Percentiles rank a stretch among this genome's conserved stretches.
Conservation (phyloP, 805 yeast genomes). For the Ogataea zsoltii region DNA sequence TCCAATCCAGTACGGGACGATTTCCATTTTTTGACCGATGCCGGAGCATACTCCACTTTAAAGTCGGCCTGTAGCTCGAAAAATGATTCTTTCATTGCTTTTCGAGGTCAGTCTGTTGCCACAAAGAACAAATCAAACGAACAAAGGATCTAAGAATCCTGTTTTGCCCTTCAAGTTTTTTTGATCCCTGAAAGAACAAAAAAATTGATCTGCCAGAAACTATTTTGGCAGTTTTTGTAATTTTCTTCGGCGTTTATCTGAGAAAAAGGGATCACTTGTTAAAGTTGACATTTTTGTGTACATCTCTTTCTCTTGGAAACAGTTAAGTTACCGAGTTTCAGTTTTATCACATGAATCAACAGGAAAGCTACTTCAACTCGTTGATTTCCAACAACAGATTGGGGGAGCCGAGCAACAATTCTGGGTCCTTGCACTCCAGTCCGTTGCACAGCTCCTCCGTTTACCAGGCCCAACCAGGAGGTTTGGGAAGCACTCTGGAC, state of each 20-base stretch:
- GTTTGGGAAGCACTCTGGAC: slow-evolving; percentile 15
- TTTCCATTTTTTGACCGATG: slow-evolving; percentile 69
- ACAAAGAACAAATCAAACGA: too few relatives aligned
- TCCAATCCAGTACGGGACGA: slow-evolving; percentile 83
- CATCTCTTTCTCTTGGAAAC: background rate
- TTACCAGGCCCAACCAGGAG: slow-evolving; percentile 18
- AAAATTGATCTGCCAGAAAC: slow-evolving; percentile 1
- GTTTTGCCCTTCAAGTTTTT: background rate
- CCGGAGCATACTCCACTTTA: slow-evolving; percentile 75
- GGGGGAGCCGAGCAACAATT: slow-evolving; percentile 14
- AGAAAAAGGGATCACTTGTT: slow-evolving; percentile 3
- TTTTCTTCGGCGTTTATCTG: background rate
- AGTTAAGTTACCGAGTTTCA: background rate
- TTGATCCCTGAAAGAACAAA: background rate
- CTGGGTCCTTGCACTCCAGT: slow-evolving; percentile 23
- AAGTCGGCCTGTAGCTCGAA: slow-evolving; percentile 51
- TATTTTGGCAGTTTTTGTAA: slow-evolving; percentile 4
- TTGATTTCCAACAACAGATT: slow-evolving; percentile 15
- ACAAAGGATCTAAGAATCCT: background rate
- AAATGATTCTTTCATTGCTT: slow-evolving; percentile 23
- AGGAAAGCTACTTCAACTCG: slow-evolving; percentile 20
- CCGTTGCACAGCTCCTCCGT: slow-evolving; percentile 25
- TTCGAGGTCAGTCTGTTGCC: background rate
- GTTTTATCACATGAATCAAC: slow-evolving; percentile 11
- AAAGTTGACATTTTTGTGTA: background rate